Conservation (phyloP, 148 eudicot species). For the Rhododendron williamsianum region DNA sequence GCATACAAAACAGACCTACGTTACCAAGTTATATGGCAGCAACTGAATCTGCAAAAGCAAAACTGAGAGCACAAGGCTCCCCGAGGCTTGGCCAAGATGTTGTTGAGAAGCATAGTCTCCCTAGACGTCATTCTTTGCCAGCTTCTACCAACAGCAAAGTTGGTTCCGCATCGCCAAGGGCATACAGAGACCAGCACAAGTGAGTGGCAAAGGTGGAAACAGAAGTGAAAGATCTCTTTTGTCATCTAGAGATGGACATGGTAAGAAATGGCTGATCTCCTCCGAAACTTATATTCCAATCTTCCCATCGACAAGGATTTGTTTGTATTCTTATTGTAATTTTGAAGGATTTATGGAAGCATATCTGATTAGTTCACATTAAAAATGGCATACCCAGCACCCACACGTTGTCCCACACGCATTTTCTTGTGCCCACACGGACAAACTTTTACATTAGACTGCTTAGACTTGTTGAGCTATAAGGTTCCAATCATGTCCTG, state of each 20-base stretch:
- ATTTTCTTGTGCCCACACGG: neutral
- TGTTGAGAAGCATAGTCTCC: no score
- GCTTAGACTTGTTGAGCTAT: neutral
- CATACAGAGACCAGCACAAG: constrained; percentile 23
- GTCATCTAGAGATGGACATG: constrained; percentile 43
- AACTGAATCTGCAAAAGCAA: no score
- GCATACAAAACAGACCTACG: no score
- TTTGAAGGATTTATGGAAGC: neutral
- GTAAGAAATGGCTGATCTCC: constrained; percentile 19
- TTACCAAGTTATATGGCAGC: no score
- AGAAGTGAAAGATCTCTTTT: constrained; percentile 37
- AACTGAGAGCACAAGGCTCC: no score
- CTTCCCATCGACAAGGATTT: neutral
- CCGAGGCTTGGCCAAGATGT: no score
- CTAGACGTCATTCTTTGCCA: no score
- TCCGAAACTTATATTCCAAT: neutral
- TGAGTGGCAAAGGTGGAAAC: constrained; percentile 40
- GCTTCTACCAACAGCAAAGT: no score
- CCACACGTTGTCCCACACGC: neutral
- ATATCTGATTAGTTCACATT: neutral
- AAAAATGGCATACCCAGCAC: neutral
- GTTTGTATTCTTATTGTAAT: neutral
- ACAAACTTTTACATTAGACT: neutral
- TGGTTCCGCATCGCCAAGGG: constrained; percentile 40
- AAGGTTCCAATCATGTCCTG: neutral